Conservation (phyloP, 2,329 filamentous ascomycete genomes). For the Nemania sp. region DNA sequence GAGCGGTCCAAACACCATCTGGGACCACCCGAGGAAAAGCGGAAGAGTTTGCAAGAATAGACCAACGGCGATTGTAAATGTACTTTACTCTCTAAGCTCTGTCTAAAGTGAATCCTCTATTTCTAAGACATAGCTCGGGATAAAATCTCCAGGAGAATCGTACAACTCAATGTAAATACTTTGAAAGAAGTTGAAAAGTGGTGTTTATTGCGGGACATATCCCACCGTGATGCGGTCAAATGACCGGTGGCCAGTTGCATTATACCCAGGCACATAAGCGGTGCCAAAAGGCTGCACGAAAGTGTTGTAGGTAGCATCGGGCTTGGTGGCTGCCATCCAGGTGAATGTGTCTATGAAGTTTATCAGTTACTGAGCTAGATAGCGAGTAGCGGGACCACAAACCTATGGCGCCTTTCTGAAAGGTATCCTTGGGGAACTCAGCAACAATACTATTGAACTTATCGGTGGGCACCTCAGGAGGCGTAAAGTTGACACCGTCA, state of each 20-base stretch:
- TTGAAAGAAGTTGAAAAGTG: too few relatives aligned
- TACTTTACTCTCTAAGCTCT: too few relatives aligned
- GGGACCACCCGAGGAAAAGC: too few relatives aligned
- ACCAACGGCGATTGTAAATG: too few relatives aligned
- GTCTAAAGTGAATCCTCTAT: too few relatives aligned
- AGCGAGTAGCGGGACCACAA: too few relatives aligned
- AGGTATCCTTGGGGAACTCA: conserved; percentile 15
- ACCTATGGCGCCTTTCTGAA: conserved; percentile 22
- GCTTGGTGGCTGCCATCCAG: conserved; percentile 22
- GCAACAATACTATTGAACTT: conserved; percentile 16
- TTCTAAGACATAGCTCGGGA: too few relatives aligned
- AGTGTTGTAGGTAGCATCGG: conserved; percentile 23
- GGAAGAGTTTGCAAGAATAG: too few relatives aligned
- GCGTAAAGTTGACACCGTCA: conserved; percentile 17
- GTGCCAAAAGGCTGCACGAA: conserved; percentile 22
- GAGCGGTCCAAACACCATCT: too few relatives aligned
- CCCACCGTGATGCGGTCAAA: conserved; percentile 19
- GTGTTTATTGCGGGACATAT: not conserved
- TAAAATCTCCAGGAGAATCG: too few relatives aligned
- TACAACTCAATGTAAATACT: too few relatives aligned
- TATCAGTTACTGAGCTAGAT: too few relatives aligned
- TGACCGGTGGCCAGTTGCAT: conserved; percentile 19
- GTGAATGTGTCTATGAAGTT: conserved; percentile 26
- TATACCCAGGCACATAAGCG: conserved; percentile 16
- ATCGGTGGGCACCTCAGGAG: conserved; percentile 5